Evolutionary conservation across 148 eudicot species (phyloP).

Genomic region (Heliamphora exappendiculata): DNA sequence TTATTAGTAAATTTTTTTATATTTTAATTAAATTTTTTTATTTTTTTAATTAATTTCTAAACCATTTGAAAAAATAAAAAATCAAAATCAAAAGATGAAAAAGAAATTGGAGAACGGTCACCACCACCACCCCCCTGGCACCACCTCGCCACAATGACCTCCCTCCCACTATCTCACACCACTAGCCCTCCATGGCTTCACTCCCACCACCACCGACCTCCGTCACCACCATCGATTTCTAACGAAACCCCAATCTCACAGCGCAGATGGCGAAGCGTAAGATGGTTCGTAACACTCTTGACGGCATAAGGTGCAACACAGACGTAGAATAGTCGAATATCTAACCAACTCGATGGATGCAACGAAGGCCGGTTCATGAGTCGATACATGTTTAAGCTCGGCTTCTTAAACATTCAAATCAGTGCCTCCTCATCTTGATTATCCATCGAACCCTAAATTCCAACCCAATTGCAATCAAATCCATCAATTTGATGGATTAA

Average conservation of each 20-base stretch:
- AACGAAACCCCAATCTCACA: constrained; percentile 47
- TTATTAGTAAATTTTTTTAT: no score
- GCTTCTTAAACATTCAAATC: constrained; percentile 11
- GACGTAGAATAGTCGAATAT: constrained; percentile 74
- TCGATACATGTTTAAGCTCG: constrained; percentile 17
- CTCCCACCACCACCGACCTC: no score
- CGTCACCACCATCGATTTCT: constrained; percentile 77
- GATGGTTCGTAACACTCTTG: constrained; percentile 42
- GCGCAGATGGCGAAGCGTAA: constrained; percentile 53
- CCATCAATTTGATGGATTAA: no score
- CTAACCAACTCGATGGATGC: constrained; percentile 44
- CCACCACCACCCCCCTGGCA: no score
- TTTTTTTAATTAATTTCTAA: no score
- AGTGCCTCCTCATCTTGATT: constrained; percentile 17
- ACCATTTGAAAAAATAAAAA: no score
- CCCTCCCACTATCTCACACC: no score
- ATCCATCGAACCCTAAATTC: constrained; percentile 14
- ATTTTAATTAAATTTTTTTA: no score
- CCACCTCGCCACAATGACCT: no score
- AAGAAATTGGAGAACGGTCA: no score
- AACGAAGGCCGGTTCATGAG: constrained; percentile 25
- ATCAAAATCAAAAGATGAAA: no score
- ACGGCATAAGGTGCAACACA: constrained; percentile 59
- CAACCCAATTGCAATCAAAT: background rate
- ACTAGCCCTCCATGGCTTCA: no score